These are phyloP conservation scores for Carallia brachiata DNA, from an alignment of 345 rosid genomes.

Conservation along the genomic window DNA sequence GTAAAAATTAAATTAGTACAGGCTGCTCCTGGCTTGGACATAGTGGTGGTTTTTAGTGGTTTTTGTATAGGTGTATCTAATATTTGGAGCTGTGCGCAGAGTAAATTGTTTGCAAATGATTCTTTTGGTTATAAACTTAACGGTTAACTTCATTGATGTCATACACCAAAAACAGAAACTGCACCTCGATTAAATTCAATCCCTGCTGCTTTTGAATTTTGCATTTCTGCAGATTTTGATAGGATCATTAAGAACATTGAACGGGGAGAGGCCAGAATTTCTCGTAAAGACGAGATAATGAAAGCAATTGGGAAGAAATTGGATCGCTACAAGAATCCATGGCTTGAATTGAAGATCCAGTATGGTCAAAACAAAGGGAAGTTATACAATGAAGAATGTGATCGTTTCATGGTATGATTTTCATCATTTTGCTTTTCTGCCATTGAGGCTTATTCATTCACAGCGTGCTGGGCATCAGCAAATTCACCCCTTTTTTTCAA, in stretches of 20 bases:
- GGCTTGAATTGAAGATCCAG: constrained; percentile 96
- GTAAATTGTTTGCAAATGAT: not conserved
- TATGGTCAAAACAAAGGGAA: constrained; percentile 98
- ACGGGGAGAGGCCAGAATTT: constrained; percentile 92
- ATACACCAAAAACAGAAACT: too few species aligned
- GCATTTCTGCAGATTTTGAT: constrained; percentile 61
- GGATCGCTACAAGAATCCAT: constrained; percentile 97
- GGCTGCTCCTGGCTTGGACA: too few species aligned
- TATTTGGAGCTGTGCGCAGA: not conserved
- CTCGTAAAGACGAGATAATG: constrained; percentile 98
- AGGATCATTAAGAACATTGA: constrained; percentile 97
- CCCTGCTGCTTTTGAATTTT: constrained; percentile 1
- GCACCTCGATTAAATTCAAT: not conserved
- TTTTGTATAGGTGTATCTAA: too few species aligned
- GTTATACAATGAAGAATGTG: constrained; percentile 95
- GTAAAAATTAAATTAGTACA: not conserved
- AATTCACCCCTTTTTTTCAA: constrained; percentile 8
- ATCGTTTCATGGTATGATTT: constrained; percentile 73
- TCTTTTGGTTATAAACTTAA: not conserved
- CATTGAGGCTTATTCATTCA: constrained; percentile 1
- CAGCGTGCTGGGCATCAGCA: not conserved
- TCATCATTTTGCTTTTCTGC: not conserved
- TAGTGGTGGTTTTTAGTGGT: too few species aligned
- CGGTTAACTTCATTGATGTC: too few species aligned
- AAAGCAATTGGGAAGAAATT: constrained; percentile 95